phyloP scores from a whole-genome alignment of 306 rosid genomes.

The Quercus agrifolia region DNA sequence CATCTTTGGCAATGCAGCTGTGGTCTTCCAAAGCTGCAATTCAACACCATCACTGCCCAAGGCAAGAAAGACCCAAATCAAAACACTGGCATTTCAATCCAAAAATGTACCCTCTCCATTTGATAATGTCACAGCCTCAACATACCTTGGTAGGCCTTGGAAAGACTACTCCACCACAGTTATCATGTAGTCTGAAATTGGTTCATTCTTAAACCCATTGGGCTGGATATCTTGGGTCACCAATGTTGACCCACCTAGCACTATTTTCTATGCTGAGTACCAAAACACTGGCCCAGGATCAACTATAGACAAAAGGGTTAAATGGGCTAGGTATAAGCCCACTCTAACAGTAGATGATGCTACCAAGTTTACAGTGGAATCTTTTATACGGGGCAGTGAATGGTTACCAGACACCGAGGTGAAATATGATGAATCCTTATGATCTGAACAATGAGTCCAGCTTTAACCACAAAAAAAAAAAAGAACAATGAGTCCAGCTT shows the following conservation, averaged over 20 bases:
- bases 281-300: slow-evolving; percentile 67
- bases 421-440: slow-evolving; percentile 42
- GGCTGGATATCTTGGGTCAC: slow-evolving; percentile 77
- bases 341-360: slow-evolving; percentile 45
- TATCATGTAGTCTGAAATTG: slow-evolving; percentile 59
- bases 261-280: slow-evolving; percentile 74
- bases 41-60: slow-evolving; percentile 93
- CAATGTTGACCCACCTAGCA: slow-evolving; percentile 51
- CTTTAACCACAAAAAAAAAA: too few relatives aligned
- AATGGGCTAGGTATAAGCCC: slow-evolving; percentile 71
- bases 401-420: slow-evolving; percentile 65
- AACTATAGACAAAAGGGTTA: slow-evolving; percentile 44
- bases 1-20: slow-evolving; percentile 91
- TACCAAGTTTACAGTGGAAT: slow-evolving; percentile 40
- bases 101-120: slow-evolving; percentile 45
- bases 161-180: slow-evolving; percentile 73
- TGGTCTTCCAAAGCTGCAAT: slow-evolving; percentile 71
- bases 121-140: slow-evolving; percentile 42
- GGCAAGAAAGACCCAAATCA: slow-evolving; percentile 80
- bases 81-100: slow-evolving; percentile 78
- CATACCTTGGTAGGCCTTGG: slow-evolving; percentile 96
- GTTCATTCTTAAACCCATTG: slow-evolving; percentile 46
- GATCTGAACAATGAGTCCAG: slow-evolving; percentile 17
- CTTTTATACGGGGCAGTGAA: slow-evolving; percentile 65
- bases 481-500: neutral